Conservation (phyloP, 345 rosid species). For the Carallia pectinifolia region DNA sequence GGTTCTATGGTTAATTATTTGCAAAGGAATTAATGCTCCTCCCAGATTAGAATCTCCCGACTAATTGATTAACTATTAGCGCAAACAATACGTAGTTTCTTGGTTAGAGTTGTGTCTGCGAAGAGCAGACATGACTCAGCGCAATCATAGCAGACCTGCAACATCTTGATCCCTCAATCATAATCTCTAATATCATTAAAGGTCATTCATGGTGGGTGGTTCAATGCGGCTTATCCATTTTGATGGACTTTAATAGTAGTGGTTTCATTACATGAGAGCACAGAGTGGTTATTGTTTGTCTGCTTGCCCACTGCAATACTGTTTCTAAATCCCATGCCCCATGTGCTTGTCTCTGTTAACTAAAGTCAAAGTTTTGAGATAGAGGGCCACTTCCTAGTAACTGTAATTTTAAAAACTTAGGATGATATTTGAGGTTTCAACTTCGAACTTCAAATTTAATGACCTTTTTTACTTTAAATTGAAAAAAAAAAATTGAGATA, state of each 20-base stretch:
- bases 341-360: constrained; percentile 35
- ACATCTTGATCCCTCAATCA: constrained; percentile 59
- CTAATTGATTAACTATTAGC: too few species aligned
- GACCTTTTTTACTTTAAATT: too few species aligned
- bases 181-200: constrained; percentile 27
- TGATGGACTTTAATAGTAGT: background rate
- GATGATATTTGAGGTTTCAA: too few species aligned
- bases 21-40: constrained; percentile 39
- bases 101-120: constrained; percentile 54
- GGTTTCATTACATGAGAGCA: background rate
- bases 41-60: constrained; percentile 23
- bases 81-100: constrained; percentile 22
- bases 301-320: constrained; percentile 6
- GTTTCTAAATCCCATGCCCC: constrained; percentile 18
- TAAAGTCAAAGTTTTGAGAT: constrained; percentile 2
- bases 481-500: background rate
- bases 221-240: constrained; percentile 11
- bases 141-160: constrained; percentile 68
- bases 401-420: too few species aligned
- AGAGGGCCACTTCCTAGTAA: background rate
- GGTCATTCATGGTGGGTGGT: constrained; percentile 7
- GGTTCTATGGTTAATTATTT: background rate
- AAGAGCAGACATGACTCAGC: constrained; percentile 52
- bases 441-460: too few species aligned
- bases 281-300: constrained; percentile 21